phyloP scores from a whole-genome alignment of 2,329 filamentous ascomycete species.

The Trichoderma atrobrunneum region DNA sequence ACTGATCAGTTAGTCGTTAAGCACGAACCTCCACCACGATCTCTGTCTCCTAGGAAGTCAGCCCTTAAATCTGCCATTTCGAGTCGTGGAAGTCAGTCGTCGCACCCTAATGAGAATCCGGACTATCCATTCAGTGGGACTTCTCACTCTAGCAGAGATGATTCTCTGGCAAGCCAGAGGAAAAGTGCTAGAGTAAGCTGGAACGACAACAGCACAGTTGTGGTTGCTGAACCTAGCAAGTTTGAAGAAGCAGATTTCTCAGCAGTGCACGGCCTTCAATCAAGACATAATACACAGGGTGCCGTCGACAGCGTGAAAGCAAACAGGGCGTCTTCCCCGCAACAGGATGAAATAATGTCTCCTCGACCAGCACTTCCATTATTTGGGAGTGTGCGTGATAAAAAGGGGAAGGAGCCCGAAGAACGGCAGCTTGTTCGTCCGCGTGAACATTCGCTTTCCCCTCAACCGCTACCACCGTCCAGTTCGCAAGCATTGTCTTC shows the following conservation, averaged over 20 bases:
- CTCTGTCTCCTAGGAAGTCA: constrained; percentile 73
- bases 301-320: constrained; percentile 45
- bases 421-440: constrained; percentile 60
- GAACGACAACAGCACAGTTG: constrained; percentile 60
- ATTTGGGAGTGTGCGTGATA: constrained; percentile 71
- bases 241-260: constrained; percentile 39
- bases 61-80: constrained; percentile 65
- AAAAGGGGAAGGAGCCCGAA: constrained; percentile 51
- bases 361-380: constrained; percentile 71
- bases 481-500: background rate
- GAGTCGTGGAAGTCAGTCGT: constrained; percentile 47
- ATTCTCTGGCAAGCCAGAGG: constrained; percentile 47
- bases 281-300: constrained; percentile 51
- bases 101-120: constrained; percentile 46
- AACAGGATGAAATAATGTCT: constrained; percentile 69
- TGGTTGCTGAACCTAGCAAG: constrained; percentile 47
- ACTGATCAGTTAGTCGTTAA: constrained; percentile 55
- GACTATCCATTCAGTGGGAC: constrained; percentile 38
- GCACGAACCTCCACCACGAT: constrained; percentile 68
- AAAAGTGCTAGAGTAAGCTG: constrained; percentile 76
- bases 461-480: background rate
- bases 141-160: constrained; percentile 34
- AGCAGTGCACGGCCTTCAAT: constrained; percentile 35
- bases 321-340: constrained; percentile 45
- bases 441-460: constrained; percentile 2